Evolutionary conservation across 768 basidiomycete genomes (phyloP).

Genomic region (Coprinopsis sp.): DNA sequence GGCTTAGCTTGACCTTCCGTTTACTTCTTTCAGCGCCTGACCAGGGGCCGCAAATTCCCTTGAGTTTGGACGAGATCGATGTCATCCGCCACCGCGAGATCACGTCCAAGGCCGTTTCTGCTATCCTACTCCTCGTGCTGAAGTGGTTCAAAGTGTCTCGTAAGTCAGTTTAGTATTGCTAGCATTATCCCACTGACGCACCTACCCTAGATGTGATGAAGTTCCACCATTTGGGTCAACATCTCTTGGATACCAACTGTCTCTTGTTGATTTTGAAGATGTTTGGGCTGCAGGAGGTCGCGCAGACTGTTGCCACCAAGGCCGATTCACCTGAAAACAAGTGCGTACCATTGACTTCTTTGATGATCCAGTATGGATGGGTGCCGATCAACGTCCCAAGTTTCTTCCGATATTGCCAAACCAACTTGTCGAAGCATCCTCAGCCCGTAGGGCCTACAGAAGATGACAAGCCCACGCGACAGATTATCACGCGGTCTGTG

Average conservation of each 20-base stretch:
- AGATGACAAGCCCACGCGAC: slow-evolving; percentile 55
- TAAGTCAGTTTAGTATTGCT: slow-evolving; percentile 37
- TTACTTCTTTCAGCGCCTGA: slow-evolving; percentile 45
- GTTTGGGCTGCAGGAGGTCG: slow-evolving; percentile 95
- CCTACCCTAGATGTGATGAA: slow-evolving; percentile 82
- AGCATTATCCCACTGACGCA: not conserved
- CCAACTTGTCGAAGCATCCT: slow-evolving; percentile 66
- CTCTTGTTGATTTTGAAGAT: slow-evolving; percentile 91
- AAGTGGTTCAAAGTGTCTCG: slow-evolving; percentile 99
- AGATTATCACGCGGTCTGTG: slow-evolving; percentile 51
- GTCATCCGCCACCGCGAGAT: slow-evolving; percentile 95
- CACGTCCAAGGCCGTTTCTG: slow-evolving; percentile 94
- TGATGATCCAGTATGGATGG: not conserved
- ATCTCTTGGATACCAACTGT: slow-evolving; percentile 93
- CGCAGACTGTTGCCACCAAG: slow-evolving; percentile 77
- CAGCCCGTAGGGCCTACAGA: slow-evolving; percentile 61
- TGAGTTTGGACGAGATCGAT: slow-evolving; percentile 87
- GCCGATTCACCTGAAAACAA: slow-evolving; percentile 86
- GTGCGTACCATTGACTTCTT: slow-evolving; percentile 31
- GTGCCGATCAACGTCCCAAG: slow-evolving; percentile 36
- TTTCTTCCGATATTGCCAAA: slow-evolving; percentile 93
- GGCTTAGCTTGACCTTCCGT: not conserved
- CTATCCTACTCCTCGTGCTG: slow-evolving; percentile 81
- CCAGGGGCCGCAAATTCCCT: slow-evolving; percentile 59
- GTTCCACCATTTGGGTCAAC: slow-evolving; percentile 95